Evolutionary conservation across 768 basidiomycete genomes (phyloP), one percentile per base, ranked within the genome.

Genomic region (Auriculariales sp.): DNA sequence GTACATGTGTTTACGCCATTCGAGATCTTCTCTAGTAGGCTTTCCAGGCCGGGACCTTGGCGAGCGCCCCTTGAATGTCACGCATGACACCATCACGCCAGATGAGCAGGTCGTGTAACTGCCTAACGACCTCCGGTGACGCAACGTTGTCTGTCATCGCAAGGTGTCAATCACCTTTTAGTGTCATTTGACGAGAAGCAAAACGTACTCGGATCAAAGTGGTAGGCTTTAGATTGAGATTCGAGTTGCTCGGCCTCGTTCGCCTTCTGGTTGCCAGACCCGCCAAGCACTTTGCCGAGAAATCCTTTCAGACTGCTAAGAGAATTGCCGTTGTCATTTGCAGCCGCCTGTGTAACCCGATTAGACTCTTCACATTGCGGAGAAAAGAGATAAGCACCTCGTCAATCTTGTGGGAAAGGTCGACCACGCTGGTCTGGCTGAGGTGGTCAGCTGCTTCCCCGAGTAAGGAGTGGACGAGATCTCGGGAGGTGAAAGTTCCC

Each of bases 1-100:
- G 51, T 53, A 78, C 81, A 83, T 54, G 77, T 78, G 52, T 82
- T 81, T 52, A 86, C 60, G 3, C 77, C 71, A 55, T 82, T 77
- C 4, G 76, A 71, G 35, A 84, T 62, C 54, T 77, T 69, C 34
- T 83, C 82, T 2, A 83, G 61, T 32, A 83, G 61, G 19, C 69
- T 61, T 28, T 61, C 58, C 19, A 83, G 64, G 2, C 81, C 81
- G 14, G 82, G 19, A 84, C 71, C 68, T 75, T 74, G 54, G 79
- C 77, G 30, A 84, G 78, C 59, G 69, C 75, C 58, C 71, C 66
- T 15, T 69, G 58, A 6, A 80, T 65, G 39, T 71, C 69, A 32
- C 71, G 62, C 62, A 74, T 75, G 39, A 83, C 64, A 17, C 65
- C 66, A 56, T 85, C 83, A 33, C 77, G 72, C 77, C 81, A 84